phyloP scores from a whole-genome alignment of 2,329 filamentous ascomycete species.

The Diatrype stigma region DNA sequence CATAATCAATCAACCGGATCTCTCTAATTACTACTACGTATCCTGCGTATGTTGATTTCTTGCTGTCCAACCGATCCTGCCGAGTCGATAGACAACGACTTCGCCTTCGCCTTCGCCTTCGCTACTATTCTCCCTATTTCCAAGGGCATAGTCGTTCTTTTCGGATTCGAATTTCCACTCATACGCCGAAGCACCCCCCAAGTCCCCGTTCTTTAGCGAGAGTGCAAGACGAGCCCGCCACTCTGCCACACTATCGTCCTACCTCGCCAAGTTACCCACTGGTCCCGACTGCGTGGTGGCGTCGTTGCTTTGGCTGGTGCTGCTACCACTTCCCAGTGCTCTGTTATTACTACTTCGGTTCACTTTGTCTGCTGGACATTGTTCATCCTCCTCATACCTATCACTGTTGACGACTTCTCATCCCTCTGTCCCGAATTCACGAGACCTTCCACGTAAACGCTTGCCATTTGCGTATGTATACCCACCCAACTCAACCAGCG shows the following conservation, averaged over 20 bases:
- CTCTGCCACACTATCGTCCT: not conserved
- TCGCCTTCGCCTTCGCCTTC: not conserved
- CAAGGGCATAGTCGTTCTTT: not conserved
- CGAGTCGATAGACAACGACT: not conserved
- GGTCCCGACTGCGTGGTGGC: not conserved
- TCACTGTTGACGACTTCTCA: not conserved
- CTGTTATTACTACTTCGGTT: not conserved
- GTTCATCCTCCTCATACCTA: not conserved
- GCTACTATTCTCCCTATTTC: not conserved
- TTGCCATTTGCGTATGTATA: not conserved
- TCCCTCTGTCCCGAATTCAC: not conserved
- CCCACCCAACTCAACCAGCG: not conserved
- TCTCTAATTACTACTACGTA: not conserved
- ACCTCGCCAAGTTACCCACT: not conserved
- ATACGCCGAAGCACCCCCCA: no score
- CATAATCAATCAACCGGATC: not conserved
- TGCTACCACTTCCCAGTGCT: not conserved
- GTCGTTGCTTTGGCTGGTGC: not conserved
- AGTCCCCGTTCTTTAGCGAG: not conserved
- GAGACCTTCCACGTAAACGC: not conserved
- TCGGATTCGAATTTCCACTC: no score
- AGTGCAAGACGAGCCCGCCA: not conserved
- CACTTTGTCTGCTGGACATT: not conserved
- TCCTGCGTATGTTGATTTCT: not conserved
- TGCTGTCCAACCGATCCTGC: not conserved